Conservation (phyloP, 1,284 basidiomycete species). For the Omphalotus olearius region DNA sequence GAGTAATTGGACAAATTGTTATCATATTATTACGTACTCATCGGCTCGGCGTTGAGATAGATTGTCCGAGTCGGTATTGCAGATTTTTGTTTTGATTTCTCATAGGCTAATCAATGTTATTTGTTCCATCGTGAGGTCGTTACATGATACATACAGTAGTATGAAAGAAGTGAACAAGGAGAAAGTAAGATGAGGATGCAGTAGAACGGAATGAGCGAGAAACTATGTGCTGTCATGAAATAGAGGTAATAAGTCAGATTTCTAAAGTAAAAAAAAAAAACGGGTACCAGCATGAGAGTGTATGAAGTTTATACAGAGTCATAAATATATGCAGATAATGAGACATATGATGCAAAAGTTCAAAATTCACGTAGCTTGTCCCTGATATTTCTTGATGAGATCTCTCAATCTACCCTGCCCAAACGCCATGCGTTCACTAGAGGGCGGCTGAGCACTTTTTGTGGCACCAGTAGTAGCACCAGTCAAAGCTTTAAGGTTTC, state of each 20-base stretch:
- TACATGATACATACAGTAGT: not conserved
- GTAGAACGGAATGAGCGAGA: not conserved
- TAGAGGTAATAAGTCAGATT: slow-evolving; percentile 5
- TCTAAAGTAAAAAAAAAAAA: not conserved
- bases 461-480: slow-evolving; percentile 10
- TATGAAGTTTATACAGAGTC: not conserved
- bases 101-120: too few species aligned
- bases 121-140: too few species aligned
- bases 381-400: slow-evolving; percentile 77
- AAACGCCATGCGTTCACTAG: slow-evolving; percentile 51
- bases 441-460: slow-evolving; percentile 20
- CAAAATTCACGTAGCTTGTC: slow-evolving; percentile 12
- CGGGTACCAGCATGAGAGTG: not conserved
- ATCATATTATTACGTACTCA: too few species aligned
- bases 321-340: not conserved
- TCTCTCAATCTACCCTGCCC: slow-evolving; percentile 72
- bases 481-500: slow-evolving; percentile 17
- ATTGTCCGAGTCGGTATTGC: too few species aligned
- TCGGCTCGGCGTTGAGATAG: too few species aligned
- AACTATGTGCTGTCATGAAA: not conserved
- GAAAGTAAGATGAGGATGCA: not conserved
- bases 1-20: too few species aligned
- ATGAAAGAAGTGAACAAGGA: not conserved
- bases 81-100: too few species aligned
- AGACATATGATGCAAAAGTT: not conserved